Conservation (phyloP, 768 basidiomycete genomes). For the Cystofilobasidium macerans region DNA sequence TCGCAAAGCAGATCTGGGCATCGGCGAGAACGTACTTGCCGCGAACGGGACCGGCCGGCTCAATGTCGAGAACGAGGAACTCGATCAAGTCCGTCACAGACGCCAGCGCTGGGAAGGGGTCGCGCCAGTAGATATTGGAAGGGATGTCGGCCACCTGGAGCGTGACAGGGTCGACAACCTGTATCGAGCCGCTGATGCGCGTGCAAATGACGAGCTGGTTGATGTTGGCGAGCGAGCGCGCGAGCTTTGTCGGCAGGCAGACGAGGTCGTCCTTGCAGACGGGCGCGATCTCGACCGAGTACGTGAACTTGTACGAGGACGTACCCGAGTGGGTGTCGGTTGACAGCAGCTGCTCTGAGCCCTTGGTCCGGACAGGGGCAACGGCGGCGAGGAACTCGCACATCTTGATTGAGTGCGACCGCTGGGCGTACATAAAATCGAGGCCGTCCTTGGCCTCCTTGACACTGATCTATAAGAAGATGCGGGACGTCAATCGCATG, state of each 20-base stretch:
- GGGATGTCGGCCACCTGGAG: constrained; percentile 72
- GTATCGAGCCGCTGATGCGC: constrained; percentile 82
- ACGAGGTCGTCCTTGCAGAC: constrained; percentile 98
- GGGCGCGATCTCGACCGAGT: constrained; percentile 91
- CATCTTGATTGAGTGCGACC: constrained; percentile 92
- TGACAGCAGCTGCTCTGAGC: constrained; percentile 88
- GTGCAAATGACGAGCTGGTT: constrained; percentile 73
- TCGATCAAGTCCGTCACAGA: constrained; percentile 75
- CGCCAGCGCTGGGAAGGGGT: constrained; percentile 74
- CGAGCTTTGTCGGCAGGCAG: constrained; percentile 71
- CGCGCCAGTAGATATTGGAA: constrained; percentile 75
- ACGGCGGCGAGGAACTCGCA: constrained; percentile 80
- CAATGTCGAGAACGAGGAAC: constrained; percentile 89
- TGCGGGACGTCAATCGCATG: no score
- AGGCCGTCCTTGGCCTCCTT: constrained; percentile 89
- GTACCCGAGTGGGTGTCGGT: constrained; percentile 83
- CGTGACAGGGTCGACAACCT: constrained; percentile 79
- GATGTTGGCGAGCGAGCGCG: constrained; percentile 75
- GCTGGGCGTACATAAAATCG: constrained; percentile 88
- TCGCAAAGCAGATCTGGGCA: constrained; percentile 77
- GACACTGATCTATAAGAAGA: constrained; percentile 57
- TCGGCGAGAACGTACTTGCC: constrained; percentile 77
- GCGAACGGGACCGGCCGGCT: constrained; percentile 58
- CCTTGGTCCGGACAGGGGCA: constrained; percentile 78
- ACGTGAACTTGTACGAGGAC: constrained; percentile 93